phyloP scores from a whole-genome alignment of 352 stramenopile genomes.

The Globisporangium splendens region DNA sequence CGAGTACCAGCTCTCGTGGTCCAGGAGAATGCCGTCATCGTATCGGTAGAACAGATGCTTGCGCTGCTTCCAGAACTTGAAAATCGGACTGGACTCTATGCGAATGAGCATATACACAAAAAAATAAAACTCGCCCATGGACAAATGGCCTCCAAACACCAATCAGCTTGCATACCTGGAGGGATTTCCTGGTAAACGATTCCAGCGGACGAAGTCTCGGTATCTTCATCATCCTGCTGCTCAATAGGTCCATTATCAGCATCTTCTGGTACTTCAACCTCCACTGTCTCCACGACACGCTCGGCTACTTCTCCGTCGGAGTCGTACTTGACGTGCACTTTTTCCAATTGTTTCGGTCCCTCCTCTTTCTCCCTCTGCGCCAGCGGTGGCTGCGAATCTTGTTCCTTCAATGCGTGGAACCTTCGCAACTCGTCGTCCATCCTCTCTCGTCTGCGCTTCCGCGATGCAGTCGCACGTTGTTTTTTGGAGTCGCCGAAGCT shows the following conservation, averaged over 20 bases:
- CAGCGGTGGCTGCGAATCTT: not conserved
- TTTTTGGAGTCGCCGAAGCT: conserved; percentile 40
- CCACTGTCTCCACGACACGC: conserved; percentile 38
- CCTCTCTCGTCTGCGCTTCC: conserved; percentile 3
- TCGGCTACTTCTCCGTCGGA: conserved; percentile 58
- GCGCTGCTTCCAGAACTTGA: conserved; percentile 91
- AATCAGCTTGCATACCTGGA: not conserved
- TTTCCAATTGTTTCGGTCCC: conserved; percentile 21
- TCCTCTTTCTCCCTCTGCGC: no score
- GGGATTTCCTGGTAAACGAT: not conserved
- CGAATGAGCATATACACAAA: not conserved
- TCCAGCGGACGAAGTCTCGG: no score
- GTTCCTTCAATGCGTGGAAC: not conserved
- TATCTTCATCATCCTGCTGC: not conserved
- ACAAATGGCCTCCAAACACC: no score
- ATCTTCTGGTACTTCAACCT: conserved; percentile 11
- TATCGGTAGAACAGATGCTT: conserved; percentile 88
- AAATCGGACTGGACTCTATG: conserved; percentile 34
- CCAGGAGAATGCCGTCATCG: conserved; percentile 89
- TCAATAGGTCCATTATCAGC: not conserved
- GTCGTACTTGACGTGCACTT: conserved; percentile 62
- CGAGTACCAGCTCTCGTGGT: conserved; percentile 93
- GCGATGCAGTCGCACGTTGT: not conserved
- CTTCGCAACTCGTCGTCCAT: not conserved
- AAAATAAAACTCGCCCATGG: no score